Evolutionary conservation across 1,284 basidiomycete species (phyloP), one percentile per base, ranked within the genome.

Genomic region (Sporisorium exsertum): DNA sequence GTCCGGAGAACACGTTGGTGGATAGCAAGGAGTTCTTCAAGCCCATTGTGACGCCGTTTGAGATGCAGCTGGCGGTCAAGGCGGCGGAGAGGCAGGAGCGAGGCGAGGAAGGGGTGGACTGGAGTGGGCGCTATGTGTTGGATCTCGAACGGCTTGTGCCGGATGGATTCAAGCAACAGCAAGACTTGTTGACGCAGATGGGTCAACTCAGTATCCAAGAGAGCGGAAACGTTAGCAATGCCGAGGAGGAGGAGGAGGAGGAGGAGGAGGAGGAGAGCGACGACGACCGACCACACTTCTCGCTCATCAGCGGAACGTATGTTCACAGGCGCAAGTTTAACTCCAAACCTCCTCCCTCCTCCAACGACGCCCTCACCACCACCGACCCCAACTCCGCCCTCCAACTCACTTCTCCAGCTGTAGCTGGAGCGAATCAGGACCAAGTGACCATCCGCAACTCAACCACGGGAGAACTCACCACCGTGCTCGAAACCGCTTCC

Each of bases 41-140:
- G 22, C 95, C 96, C 0, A 96, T 99, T 58, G 89, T 99, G 26
- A 98, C 96, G 1, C 97, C 97, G 0, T 97, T 91, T 85, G 97
- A 99, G 85, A 88, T 98, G 45, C 90, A 93, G 78, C 87, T 97
- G 3, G 94, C 95, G 0, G 88, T 99, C 18, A 85, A 86, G 18
- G 82, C 79, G 13, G 76, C 69, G 32, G 61, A 84, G 59, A 67
- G 77, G 40, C 35, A 65, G 43, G 71, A 78, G 53, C 35, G 51
- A 15, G 72, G 67, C 1, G 55, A 64, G 20, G 64, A 73, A n/a
- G 68, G 65, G 1, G 81, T 81, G 16, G 73, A 65, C 18, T 96
- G 94, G 94, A 91, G 89, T 0, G 92, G 94, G 0, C 88, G 89
- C 60, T 96, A 97, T 80, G 89, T 93, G 10, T 88, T 95, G 3